Conservation (phyloP, 2,329 filamentous ascomycete genomes). For the Microsporum ferrugineum region DNA sequence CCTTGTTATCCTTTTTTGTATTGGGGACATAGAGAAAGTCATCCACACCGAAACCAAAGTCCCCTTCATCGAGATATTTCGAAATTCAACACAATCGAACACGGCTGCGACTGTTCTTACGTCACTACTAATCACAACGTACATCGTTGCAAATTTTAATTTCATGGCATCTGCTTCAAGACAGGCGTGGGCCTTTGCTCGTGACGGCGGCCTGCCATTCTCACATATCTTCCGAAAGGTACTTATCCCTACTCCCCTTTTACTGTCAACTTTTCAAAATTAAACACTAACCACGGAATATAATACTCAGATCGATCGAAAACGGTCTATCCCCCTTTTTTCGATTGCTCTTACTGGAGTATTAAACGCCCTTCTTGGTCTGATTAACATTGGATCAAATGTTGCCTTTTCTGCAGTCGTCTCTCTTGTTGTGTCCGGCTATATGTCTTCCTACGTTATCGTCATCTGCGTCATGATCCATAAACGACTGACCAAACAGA, state of each 20-base stretch:
- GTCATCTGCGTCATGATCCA: constrained; percentile 37
- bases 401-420: constrained; percentile 35
- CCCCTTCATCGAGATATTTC: constrained; percentile 27
- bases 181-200: constrained; percentile 32
- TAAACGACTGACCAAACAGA: constrained; percentile 30
- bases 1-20: background rate
- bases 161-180: constrained; percentile 26
- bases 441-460: constrained; percentile 35
- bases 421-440: constrained; percentile 32
- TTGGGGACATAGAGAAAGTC: constrained; percentile 7
- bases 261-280: background rate
- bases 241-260: background rate
- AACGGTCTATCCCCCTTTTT: constrained; percentile 2
- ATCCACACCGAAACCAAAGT: constrained; percentile 19
- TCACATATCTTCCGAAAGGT: constrained; percentile 13
- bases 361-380: constrained; percentile 23
- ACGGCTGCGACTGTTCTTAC: constrained; percentile 19
- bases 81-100: constrained; percentile 21
- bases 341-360: constrained; percentile 3
- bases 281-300: background rate
- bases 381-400: constrained; percentile 43
- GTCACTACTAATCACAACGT: constrained; percentile 20
- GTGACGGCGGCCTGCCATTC: constrained; percentile 45
- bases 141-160: constrained; percentile 21
- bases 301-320: background rate